Conservation (phyloP, 2,329 filamentous ascomycete species). For the Boeremia exigua region DNA sequence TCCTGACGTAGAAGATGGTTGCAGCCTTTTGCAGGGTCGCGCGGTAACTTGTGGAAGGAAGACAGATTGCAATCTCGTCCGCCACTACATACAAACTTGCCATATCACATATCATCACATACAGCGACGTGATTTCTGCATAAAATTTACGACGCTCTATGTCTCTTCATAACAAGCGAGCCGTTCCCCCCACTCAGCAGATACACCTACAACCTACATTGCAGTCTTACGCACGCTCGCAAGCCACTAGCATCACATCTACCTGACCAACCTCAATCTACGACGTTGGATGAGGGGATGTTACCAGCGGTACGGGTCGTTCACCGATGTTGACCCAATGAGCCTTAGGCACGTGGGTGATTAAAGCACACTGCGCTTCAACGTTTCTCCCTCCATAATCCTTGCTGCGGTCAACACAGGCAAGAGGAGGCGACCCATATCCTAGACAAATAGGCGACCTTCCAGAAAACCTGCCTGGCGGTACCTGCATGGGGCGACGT, state of each 20-base stretch:
- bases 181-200: neutral
- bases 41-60: too few relatives aligned
- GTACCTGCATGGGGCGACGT: conserved; percentile 10
- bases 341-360: conserved; percentile 6
- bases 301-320: neutral
- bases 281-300: neutral
- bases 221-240: conserved; percentile 1
- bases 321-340: conserved; percentile 9
- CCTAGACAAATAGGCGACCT: neutral
- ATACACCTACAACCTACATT: neutral
- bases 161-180: neutral
- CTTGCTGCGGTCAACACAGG: conserved; percentile 1
- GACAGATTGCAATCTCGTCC: neutral
- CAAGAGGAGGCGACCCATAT: conserved; percentile 9
- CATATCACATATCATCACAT: neutral
- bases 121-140: neutral
- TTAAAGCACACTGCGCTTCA: neutral
- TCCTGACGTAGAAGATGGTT: neutral
- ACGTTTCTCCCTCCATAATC: neutral
- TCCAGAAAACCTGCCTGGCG: neutral
- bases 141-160: neutral
- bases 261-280: neutral
- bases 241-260: conserved; percentile 13
- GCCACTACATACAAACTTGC: neutral
- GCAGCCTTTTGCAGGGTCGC: neutral